Percentiles rank a stretch among this genome's conserved stretches.
Evolutionary conservation across 176 grass and related monocot genomes (phyloP).

Genomic region (Canna indica): DNA sequence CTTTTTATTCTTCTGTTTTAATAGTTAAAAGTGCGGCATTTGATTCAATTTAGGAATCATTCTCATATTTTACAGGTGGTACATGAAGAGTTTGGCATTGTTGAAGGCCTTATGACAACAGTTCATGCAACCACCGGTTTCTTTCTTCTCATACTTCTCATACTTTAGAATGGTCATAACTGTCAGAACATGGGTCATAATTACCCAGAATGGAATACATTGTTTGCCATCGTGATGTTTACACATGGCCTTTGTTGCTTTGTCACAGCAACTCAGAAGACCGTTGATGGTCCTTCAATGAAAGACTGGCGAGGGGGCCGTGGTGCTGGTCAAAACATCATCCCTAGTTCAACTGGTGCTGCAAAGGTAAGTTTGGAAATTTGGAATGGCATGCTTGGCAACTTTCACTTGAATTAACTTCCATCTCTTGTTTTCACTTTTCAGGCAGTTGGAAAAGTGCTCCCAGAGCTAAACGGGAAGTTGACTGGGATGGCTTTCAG

Average conservation of each 20-base stretch:
- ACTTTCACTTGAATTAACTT: slow-evolving; percentile 4
- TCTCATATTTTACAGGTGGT: slow-evolving; percentile 56
- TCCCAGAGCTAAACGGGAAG: slow-evolving; percentile 85
- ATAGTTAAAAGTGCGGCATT: neutral
- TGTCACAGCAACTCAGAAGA: slow-evolving; percentile 88
- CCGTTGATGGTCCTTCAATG: slow-evolving; percentile 87
- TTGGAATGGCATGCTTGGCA: neutral
- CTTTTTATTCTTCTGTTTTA: neutral
- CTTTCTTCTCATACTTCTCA: neutral
- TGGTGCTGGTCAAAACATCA: slow-evolving; percentile 97
- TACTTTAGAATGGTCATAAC: neutral
- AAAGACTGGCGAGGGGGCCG: slow-evolving; percentile 99
- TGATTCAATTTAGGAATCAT: neutral
- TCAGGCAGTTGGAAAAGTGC: slow-evolving; percentile 95
- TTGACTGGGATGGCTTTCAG: slow-evolving; percentile 98
- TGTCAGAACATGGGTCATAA: neutral
- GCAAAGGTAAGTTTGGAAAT: slow-evolving; percentile 63
- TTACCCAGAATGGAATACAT: neutral
- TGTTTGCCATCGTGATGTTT: neutral
- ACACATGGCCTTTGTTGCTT: neutral
- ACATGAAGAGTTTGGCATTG: slow-evolving; percentile 93
- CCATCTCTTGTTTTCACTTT: slow-evolving; percentile 23
- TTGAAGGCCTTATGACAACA: slow-evolving; percentile 98
- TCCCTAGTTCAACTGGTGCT: slow-evolving; percentile 98
- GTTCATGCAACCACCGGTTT: slow-evolving; percentile 98